These are phyloP conservation scores for Termitomyces sp. DNA, from an alignment of 768 basidiomycete species.

Conservation along the genomic window DNA sequence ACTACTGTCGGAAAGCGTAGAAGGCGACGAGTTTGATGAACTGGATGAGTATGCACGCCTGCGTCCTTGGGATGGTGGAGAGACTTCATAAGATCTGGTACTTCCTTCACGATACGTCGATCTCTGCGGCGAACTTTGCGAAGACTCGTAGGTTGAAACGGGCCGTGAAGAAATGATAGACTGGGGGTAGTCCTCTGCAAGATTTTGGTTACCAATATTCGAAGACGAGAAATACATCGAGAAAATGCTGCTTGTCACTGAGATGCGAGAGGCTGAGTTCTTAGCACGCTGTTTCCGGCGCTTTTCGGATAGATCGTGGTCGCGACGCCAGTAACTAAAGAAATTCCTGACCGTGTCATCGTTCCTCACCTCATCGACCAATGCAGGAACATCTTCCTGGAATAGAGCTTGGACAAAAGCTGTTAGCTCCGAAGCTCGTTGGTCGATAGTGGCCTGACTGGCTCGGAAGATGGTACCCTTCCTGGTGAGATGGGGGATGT, in stretches of 20 bases:
- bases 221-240: constrained; percentile 56
- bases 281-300: constrained; percentile 25
- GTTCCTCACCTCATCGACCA: constrained; percentile 61
- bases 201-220: constrained; percentile 18
- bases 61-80: constrained; percentile 18
- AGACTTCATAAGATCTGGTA: constrained; percentile 16
- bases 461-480: constrained; percentile 71
- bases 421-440: constrained; percentile 56
- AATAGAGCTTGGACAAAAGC: constrained; percentile 58
- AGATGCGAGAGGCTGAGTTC: constrained; percentile 28
- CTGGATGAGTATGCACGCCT: constrained; percentile 32
- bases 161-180: constrained; percentile 13
- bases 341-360: constrained; percentile 63
- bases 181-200: constrained; percentile 12
- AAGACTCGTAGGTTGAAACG: constrained; percentile 10
- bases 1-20: constrained; percentile 31
- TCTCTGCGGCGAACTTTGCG: not conserved
- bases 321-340: constrained; percentile 74
- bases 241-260: constrained; percentile 50
- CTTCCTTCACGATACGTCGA: constrained; percentile 13
- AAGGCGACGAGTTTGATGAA: constrained; percentile 39
- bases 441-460: constrained; percentile 59
- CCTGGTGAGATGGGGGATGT: constrained; percentile 64
- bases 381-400: constrained; percentile 53
- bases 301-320: constrained; percentile 54